phyloP scores from a whole-genome alignment of 129 eudicot genomes.

The Arctium lappa region DNA sequence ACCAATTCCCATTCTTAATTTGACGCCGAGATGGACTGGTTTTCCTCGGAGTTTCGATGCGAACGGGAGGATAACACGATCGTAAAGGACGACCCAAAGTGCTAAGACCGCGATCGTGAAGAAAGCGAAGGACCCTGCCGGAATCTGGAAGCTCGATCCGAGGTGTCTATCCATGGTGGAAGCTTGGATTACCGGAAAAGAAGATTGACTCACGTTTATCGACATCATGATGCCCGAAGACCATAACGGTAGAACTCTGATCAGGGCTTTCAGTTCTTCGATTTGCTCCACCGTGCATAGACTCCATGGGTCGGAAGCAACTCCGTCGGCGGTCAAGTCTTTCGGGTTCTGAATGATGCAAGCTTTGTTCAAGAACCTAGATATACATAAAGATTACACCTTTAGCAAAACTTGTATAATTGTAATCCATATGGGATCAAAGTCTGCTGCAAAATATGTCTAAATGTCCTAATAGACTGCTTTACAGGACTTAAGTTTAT shows the following conservation, averaged over 20 bases:
- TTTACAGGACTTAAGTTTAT: not conserved
- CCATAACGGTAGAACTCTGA: conserved; percentile 51
- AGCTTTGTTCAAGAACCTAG: conserved; percentile 57
- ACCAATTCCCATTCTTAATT: conserved; percentile 49
- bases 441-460: not conserved
- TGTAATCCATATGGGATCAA: not conserved
- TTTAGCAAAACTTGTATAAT: not conserved
- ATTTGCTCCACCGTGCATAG: conserved; percentile 44
- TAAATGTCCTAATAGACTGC: not conserved
- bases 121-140: conserved; percentile 43
- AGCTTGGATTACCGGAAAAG: conserved; percentile 41
- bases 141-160: conserved; percentile 42
- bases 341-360: conserved; percentile 44
- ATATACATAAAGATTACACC: not conserved
- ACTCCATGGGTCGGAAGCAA: conserved; percentile 44
- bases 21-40: conserved; percentile 43
- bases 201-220: conserved; percentile 32
- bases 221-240: conserved; percentile 55
- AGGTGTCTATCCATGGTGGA: conserved; percentile 50
- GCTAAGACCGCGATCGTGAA: conserved; percentile 35
- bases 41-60: conserved; percentile 47
- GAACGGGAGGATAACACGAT: conserved; percentile 39
- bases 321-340: conserved; percentile 38
- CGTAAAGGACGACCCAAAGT: conserved; percentile 46
- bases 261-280: conserved; percentile 51